Percentiles rank a stretch among this genome's conserved stretches.
Evolutionary conservation across 2,329 filamentous ascomycete species (phyloP).

Genomic region (Penicillium sp.): DNA sequence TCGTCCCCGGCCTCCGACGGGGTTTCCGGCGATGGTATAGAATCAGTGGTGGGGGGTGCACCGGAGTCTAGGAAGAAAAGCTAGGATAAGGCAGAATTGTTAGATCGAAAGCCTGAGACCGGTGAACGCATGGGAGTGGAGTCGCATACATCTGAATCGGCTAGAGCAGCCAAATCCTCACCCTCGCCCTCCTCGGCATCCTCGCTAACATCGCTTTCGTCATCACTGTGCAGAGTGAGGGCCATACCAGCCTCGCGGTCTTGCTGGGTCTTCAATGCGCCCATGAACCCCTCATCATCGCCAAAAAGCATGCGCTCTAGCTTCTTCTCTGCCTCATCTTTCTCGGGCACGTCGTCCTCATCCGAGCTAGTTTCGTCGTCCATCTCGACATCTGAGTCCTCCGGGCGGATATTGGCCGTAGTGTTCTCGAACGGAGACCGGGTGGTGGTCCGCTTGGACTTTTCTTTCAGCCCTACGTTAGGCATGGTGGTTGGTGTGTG

Average conservation of each 20-base stretch:
- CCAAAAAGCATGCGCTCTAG: conserved; percentile 87
- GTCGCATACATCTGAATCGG: conserved; percentile 66
- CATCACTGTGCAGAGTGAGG: conserved; percentile 33
- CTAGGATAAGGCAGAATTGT: conserved; percentile 29
- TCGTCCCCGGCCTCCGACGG: conserved; percentile 39
- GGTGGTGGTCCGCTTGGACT: conserved; percentile 26
- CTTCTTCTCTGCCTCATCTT: conserved; percentile 79
- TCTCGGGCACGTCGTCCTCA: conserved; percentile 51
- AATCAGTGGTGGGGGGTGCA: conserved; percentile 36
- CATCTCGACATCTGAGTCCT: conserved; percentile 27
- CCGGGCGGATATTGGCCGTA: conserved; percentile 14
- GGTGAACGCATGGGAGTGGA: background rate
- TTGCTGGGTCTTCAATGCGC: conserved; percentile 64
- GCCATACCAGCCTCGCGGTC: conserved; percentile 39
- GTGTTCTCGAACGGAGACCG: conserved; percentile 25
- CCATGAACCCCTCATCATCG: conserved; percentile 75
- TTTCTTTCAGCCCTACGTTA: conserved; percentile 29
- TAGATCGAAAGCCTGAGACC: background rate
- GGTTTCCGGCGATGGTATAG: conserved; percentile 35
- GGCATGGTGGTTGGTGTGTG: conserved; percentile 22
- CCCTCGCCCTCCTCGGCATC: conserved; percentile 38
- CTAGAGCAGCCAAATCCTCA: conserved; percentile 60
- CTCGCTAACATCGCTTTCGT: conserved; percentile 25
- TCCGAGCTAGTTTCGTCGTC: conserved; percentile 24
- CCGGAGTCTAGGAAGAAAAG: conserved; percentile 81